Base-by-base conservation (phyloP, 495 filamentous ascomycete genomes). In the Neurospora intermedia region DNA sequence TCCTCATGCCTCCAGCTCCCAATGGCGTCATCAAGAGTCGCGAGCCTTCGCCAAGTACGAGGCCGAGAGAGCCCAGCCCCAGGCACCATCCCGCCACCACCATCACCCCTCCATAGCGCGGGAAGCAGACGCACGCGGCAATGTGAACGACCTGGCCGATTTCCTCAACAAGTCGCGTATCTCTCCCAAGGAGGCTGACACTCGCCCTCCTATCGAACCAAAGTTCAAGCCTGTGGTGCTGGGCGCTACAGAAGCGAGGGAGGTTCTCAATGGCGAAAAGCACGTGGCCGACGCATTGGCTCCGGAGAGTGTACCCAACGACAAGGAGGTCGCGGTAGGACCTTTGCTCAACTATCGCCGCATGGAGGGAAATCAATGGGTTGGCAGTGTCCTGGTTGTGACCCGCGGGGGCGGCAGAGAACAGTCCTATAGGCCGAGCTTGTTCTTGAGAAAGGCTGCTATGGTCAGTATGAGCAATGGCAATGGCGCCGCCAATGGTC, bases 261-360 rank as follows among this genome's bases (percentile, higher is more conserved):
- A 69, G 41, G 46, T 31, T 10, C 70, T 45, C 69, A 46, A 74
- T 39, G 20, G 62, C 38, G 41, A 48, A 43, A 69, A 72, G 18
- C 18, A 4, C 73, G 42, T 43, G 48, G 79, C 69, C 62, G 54
- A 46, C 40, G 42, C 69, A 38, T 35, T 66, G 27, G 27, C 27
- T 18, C 54, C 54, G 27, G 54, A 66, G 54, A 46, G 48, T 20
- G 66, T 73, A 7, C 74, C 76, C 35, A 82, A 87, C 70, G 85
- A 82, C 69, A 81, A 89, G 71, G 87, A 94, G 73, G 85, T 97
- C 23, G 84, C 92, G 43, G 92, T 90, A 76, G 94, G 94, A 16
- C 94, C 94, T 10, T 81, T 97, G 72, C 81, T 97, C 76, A 97
- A 97, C 81, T 93, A 95, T 80, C 88, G 90, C 75, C 89, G 90